Evolutionary conservation across 2,329 filamentous ascomycete genomes (phyloP).

Genomic region (Mariannaea elegans): DNA sequence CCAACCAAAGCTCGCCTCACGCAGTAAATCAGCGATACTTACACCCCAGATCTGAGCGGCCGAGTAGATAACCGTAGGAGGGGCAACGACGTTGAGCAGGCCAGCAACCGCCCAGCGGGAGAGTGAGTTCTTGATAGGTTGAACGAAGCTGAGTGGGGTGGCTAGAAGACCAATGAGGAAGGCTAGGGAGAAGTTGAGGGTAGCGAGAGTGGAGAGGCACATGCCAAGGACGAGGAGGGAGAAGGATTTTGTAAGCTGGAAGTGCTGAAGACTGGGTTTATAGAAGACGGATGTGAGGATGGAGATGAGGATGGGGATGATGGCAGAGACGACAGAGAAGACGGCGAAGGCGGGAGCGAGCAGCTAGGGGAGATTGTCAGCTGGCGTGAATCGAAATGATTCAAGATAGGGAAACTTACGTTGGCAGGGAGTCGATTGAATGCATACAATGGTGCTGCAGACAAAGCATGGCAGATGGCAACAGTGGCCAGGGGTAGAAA

Average conservation of each 20-base stretch:
- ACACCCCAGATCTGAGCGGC: constrained; percentile 53
- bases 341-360: constrained; percentile 66
- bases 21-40: constrained; percentile 67
- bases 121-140: constrained; percentile 53
- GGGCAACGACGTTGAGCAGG: constrained; percentile 68
- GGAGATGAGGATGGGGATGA: constrained; percentile 67
- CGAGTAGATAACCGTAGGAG: constrained; percentile 63
- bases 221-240: constrained; percentile 92
- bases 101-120: constrained; percentile 55
- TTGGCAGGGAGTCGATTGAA: constrained; percentile 78
- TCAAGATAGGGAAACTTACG: constrained; percentile 57
- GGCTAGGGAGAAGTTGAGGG: constrained; percentile 92
- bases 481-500: constrained; percentile 80
- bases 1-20: constrained; percentile 85
- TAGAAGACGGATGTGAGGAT: constrained; percentile 60
- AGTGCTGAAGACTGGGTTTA: constrained; percentile 72
- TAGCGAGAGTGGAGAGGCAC: constrained; percentile 90
- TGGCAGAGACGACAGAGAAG: constrained; percentile 64
- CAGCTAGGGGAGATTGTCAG: constrained; percentile 52
- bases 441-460: constrained; percentile 82
- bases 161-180: constrained; percentile 85
- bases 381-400: neutral
- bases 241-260: constrained; percentile 85
- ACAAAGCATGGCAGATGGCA: constrained; percentile 76
- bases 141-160: constrained; percentile 80